Evolutionary conservation across 2,329 filamentous ascomycete species (phyloP), one percentile per base, ranked within the genome.

Genomic region (Phoma sp.): DNA sequence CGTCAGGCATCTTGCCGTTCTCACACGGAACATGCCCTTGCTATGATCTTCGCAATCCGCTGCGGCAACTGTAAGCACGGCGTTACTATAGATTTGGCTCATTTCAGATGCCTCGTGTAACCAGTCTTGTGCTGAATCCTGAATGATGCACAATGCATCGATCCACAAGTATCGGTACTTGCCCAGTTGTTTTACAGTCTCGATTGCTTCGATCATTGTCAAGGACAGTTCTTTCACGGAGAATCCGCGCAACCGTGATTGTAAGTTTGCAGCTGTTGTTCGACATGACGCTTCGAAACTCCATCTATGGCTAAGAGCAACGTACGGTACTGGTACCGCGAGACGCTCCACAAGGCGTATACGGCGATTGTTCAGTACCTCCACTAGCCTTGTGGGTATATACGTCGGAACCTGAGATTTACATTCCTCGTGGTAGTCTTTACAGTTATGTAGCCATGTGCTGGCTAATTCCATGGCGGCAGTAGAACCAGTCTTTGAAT

Each of bases 81-180:
- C 48, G 5, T 37, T 28, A 5, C 42, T 40, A 28, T 54, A 64
- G 0, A 62, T 46, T 29, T 30, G 38, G 18, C 50, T 42, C 61
- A 62, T 64, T 11, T 48, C 47, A 7, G 51, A 38, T 4, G 59
- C 46, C 46, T 64, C 61, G 12, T 17, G 23, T 12, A 53, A 32
- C 61, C 61, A 64, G 37, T 62, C 60, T 32, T 54, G 36, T 5
- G 18, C 32, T 20, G 46, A 59, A 21, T 63, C 56, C 32, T 63
- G 58, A 3, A 62, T 45, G 11, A 64, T 62, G 18, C 61, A 65
- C 2, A 61, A 30, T n/a, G 53, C 40, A 23, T 32, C 40, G 20
- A 43, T 33, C 18, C 40, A 43, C 15, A 33, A 10, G 18, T 11
- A 33, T 3, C 15, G 40, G 15, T 23, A 25, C 7, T n/a, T n/a